These are phyloP conservation scores for Hygrophila difformis DNA, from an alignment of 257 asterid genomes.

Conservation along the genomic window DNA sequence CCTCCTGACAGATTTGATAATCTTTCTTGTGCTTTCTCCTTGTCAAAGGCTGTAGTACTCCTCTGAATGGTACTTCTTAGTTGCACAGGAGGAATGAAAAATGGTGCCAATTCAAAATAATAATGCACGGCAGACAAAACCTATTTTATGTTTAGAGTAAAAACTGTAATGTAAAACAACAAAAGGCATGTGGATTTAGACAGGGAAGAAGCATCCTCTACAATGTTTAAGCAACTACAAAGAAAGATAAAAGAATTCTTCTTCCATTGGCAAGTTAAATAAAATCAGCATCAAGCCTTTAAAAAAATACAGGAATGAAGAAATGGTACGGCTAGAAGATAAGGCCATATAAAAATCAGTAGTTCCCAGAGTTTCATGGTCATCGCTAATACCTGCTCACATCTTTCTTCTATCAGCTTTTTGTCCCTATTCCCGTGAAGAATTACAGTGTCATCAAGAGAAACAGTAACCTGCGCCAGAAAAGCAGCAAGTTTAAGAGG, in stretches of 20 bases:
- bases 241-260: not conserved
- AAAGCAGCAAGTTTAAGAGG: slow-evolving; percentile 15
- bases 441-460: slow-evolving; percentile 76
- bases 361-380: slow-evolving; percentile 1
- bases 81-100: too few species aligned
- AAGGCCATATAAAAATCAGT: slow-evolving; percentile 1
- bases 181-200: too few species aligned
- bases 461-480: slow-evolving; percentile 59
- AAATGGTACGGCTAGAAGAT: not conserved
- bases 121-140: too few species aligned
- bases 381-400: slow-evolving; percentile 61
- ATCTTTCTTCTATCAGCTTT: too few species aligned
- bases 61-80: slow-evolving; percentile 59
- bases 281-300: too few species aligned
- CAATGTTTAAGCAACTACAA: too few species aligned
- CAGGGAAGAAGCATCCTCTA: too few species aligned
- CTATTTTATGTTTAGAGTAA: too few species aligned
- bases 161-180: too few species aligned
- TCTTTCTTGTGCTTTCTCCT: slow-evolving; percentile 86
- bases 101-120: too few species aligned
- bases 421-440: slow-evolving; percentile 85
- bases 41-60: too few species aligned
- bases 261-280: not conserved
- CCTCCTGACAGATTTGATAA: slow-evolving; percentile 90
- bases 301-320: too few species aligned